Evolutionary conservation across 495 filamentous ascomycete species (phyloP).

Genomic region (Amphirosellinia nigrospora): DNA sequence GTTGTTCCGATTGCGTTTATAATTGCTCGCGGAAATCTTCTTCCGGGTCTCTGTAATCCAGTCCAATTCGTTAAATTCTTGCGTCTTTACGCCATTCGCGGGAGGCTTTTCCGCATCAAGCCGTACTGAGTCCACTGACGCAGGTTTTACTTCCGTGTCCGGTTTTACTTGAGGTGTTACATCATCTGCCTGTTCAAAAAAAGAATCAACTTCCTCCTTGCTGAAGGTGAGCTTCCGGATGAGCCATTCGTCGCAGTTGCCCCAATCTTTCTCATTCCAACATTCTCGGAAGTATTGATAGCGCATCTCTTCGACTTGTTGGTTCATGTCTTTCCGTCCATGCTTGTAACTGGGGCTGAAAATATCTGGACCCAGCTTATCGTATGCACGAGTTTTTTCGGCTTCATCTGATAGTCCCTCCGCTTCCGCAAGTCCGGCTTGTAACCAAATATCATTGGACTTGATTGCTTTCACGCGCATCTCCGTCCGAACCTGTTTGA

Average conservation of each 20-base stretch:
- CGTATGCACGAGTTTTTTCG: slow-evolving; percentile 20
- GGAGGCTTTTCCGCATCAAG: not conserved
- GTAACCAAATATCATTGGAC: not conserved
- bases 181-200: slow-evolving; percentile 5
- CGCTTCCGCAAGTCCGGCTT: not conserved
- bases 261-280: slow-evolving; percentile 33
- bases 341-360: slow-evolving; percentile 23
- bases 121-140: too few relatives aligned
- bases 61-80: not conserved
- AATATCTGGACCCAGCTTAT: slow-evolving; percentile 20
- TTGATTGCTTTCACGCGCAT: slow-evolving; percentile 16
- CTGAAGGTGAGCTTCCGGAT: slow-evolving; percentile 56
- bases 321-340: slow-evolving; percentile 33
- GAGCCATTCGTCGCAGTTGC: slow-evolving; percentile 50
- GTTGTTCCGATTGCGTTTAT: not conserved
- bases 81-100: not conserved
- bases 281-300: slow-evolving; percentile 42
- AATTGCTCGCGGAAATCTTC: slow-evolving; percentile 16
- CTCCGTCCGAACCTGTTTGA: slow-evolving; percentile 27
- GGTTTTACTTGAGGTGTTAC: not conserved
- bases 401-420: not conserved
- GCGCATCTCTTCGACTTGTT: slow-evolving; percentile 42
- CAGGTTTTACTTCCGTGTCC: not conserved
- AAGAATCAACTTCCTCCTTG: slow-evolving; percentile 49
- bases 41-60: slow-evolving; percentile 17